phyloP scores from a whole-genome alignment of 495 filamentous ascomycete species.

The Podospora pseudoanserina region DNA sequence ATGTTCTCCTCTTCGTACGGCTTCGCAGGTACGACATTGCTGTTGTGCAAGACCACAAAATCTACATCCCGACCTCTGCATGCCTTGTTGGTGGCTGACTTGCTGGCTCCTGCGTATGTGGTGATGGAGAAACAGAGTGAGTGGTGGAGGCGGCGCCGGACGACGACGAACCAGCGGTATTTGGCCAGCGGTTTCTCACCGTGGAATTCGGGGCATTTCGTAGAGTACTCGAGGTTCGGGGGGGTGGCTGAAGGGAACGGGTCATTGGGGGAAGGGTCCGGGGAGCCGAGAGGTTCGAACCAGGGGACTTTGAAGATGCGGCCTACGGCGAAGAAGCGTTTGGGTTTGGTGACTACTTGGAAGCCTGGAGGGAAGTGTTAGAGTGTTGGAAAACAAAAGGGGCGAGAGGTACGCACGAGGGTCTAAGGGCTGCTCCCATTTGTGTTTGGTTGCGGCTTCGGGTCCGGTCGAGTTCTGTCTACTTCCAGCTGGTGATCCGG shows the following conservation, averaged over 20 bases:
- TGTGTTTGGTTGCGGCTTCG: background rate
- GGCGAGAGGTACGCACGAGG: constrained; percentile 12
- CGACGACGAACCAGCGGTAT: constrained; percentile 36
- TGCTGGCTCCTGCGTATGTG: constrained; percentile 16
- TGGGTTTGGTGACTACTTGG: constrained; percentile 29
- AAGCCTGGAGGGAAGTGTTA: constrained; percentile 16
- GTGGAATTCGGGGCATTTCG: constrained; percentile 19
- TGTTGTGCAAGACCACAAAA: constrained; percentile 29
- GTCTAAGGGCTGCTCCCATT: constrained; percentile 12
- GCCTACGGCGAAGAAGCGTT: constrained; percentile 41
- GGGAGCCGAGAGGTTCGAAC: constrained; percentile 29
- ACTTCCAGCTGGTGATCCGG: too few species aligned
- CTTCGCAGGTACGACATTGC: constrained; percentile 21
- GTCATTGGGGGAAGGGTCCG: background rate
- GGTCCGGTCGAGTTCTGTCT: background rate
- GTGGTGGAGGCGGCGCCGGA: constrained; percentile 28
- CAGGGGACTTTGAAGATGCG: constrained; percentile 36
- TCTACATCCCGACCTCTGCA: constrained; percentile 17
- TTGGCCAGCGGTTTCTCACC: constrained; percentile 23
- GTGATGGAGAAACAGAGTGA: constrained; percentile 36
- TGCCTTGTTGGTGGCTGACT: constrained; percentile 1
- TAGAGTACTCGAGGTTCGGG: constrained; percentile 14
- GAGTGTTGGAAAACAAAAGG: background rate
- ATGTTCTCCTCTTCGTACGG: constrained; percentile 29
- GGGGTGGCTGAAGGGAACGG: background rate